phyloP scores from a whole-genome alignment of 2,329 filamentous ascomycete genomes.

The Neurospora sp. region DNA sequence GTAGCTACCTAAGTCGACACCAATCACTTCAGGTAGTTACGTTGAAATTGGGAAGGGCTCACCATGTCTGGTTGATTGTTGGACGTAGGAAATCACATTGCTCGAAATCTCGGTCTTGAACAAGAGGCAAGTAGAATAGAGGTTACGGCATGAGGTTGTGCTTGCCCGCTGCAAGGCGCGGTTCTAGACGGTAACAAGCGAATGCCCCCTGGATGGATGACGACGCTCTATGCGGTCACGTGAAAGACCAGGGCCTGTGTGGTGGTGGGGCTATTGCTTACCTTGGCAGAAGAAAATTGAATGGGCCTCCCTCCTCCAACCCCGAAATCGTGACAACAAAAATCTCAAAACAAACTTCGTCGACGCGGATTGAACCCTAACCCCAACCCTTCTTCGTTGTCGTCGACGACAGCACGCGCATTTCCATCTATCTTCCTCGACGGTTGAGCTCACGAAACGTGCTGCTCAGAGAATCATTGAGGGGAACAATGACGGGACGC shows the following conservation, averaged over 20 bases:
- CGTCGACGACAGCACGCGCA: background rate
- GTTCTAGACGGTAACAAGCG: background rate
- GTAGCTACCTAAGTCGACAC: background rate
- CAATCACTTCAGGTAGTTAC: background rate
- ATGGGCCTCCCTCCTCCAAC: background rate
- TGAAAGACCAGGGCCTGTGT: background rate
- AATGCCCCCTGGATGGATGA: background rate
- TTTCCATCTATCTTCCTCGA: background rate
- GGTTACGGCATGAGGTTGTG: background rate
- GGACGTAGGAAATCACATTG: background rate
- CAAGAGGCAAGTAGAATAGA: background rate
- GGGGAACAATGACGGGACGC: conserved; percentile 13
- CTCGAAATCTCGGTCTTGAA: background rate
- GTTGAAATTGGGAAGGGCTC: background rate
- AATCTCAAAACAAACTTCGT: background rate
- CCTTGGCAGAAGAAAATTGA: background rate
- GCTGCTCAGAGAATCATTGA: background rate
- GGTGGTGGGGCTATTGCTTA: background rate
- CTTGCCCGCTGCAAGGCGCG: background rate
- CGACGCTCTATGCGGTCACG: background rate
- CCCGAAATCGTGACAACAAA: background rate
- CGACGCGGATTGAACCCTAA: conserved; percentile 14
- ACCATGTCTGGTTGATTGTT: background rate
- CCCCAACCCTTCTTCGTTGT: conserved; percentile 17
- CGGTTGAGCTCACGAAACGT: background rate